Base-by-base conservation (phyloP, 495 filamentous ascomycete genomes). In the Penicillium odoratum region DNA sequence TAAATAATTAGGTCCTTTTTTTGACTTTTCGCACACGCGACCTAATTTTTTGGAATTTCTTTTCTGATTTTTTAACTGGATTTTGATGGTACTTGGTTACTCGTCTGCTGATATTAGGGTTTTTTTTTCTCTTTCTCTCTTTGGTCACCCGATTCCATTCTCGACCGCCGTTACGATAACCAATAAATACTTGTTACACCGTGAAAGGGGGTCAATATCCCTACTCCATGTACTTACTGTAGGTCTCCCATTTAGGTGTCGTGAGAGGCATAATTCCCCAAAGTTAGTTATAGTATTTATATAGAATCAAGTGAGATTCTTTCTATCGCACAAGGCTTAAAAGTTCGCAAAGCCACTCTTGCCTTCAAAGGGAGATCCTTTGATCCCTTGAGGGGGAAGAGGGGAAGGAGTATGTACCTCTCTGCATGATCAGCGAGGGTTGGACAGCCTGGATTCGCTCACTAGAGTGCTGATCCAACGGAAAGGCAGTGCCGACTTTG, bases 181-280 rank as follows among this genome's bases (percentile, higher is more conserved):
- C 38, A 40, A 16, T 46, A 16, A 3, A 21, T 21, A 21, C 21
- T 16, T 16, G 58, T 67, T 64, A 62, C 61, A 62, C 64, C 29
- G 28, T 61, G 38, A 43, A 53, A 59, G 33, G 33, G 61, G 57
- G 60, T 48, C 11, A n/a, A 30, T 11, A 36, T 45, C 34, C 21
- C 16, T 33, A 31, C 13, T 25, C 16, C 48, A 51, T 15, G 49
- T 15, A 21, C 8, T n/a, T 31, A 51, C 46, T 48, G 45, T 48
- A 29, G 46, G 28, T n/a, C 15, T 13, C 31, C 46, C 15, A n/a
- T n/a, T 33, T 31, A 48, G 46, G 46, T 29, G 33, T 48, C 7
- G 28, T 10, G 46, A 48, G 46, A 13, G 46, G 46, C n/a, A n/a
- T 29, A 11, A 48, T 45, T 30, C 46, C 25, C 46, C 26, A 3